These are phyloP conservation scores for Rhodamnia rubescens DNA, from an alignment of 345 rosid species.

Conservation along the genomic window DNA sequence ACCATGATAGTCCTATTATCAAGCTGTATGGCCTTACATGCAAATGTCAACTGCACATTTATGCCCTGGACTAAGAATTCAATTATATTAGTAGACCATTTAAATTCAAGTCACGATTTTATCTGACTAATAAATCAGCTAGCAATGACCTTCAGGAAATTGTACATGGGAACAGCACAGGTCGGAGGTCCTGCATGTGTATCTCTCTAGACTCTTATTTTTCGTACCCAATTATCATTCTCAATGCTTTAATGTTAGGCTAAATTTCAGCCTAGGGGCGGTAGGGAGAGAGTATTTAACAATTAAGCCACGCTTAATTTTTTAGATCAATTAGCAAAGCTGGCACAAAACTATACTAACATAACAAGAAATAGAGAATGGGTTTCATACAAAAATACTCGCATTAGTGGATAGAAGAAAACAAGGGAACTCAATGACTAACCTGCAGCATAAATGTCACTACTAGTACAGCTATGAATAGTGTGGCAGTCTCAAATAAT, in stretches of 20 bases:
- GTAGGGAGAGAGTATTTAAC: not conserved
- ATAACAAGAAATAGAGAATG: not conserved
- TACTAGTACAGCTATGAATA: conserved; percentile 28
- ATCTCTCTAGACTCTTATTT: not conserved
- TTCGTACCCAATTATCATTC: not conserved
- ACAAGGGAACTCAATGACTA: not conserved
- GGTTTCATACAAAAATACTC: not conserved
- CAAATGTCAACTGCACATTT: not conserved
- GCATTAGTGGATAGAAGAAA: not conserved
- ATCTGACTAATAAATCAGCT: not conserved
- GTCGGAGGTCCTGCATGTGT: not conserved
- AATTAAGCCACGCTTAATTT: not conserved
- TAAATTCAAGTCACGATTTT: not conserved
- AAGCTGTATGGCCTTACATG: not conserved
- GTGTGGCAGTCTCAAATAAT: conserved; percentile 37
- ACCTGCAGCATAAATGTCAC: conserved; percentile 43
- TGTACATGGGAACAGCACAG: not conserved
- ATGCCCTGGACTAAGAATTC: not conserved
- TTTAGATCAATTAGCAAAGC: not conserved
- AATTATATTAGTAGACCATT: not conserved
- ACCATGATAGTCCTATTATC: not conserved
- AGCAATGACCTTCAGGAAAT: not conserved
- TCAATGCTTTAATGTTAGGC: not conserved
- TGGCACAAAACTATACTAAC: not conserved
- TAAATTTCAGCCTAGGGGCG: not conserved